Percentiles rank a stretch among this genome's conserved stretches.
phyloP scores from a whole-genome alignment of 106 monocot species.

The Platanthera guangdongensis region DNA sequence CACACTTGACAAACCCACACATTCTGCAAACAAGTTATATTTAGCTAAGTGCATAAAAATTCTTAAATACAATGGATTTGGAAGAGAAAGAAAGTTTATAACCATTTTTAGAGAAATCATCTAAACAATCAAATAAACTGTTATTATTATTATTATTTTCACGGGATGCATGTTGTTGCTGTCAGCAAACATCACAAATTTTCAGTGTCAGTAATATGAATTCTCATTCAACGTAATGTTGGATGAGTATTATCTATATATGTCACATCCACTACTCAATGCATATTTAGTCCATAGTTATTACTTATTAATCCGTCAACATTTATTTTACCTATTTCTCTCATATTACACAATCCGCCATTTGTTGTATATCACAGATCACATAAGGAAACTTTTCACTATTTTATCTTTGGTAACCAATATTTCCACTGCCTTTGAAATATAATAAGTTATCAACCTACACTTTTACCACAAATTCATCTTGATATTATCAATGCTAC shows the following conservation, averaged over 20 bases:
- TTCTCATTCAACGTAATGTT: neutral
- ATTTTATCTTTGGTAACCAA: too few species aligned
- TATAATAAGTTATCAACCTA: too few species aligned
- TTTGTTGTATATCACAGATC: too few species aligned
- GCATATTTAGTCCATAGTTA: neutral
- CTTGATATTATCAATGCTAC: too few species aligned
- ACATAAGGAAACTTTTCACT: too few species aligned
- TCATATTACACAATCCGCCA: too few species aligned
- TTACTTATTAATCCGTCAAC: neutral
- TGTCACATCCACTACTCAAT: neutral
- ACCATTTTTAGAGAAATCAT: too few species aligned
- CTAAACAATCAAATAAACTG: neutral
- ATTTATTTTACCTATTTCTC: neutral
- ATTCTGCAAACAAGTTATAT: slow-evolving; percentile 27
- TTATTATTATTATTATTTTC: neutral
- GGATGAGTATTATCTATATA: neutral
- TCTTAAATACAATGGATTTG: neutral
- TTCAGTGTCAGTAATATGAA: too few species aligned
- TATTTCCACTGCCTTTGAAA: too few species aligned
- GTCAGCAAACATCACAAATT: neutral
- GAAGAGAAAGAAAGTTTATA: too few species aligned
- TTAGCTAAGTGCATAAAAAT: neutral
- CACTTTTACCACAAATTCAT: too few species aligned
- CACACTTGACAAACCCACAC: slow-evolving; percentile 36
- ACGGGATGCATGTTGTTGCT: neutral